A percentile compares a stretch with the other conserved stretches of the same genome.
phyloP scores from a whole-genome alignment of 306 rosid species.

The Crataegus laevigata region DNA sequence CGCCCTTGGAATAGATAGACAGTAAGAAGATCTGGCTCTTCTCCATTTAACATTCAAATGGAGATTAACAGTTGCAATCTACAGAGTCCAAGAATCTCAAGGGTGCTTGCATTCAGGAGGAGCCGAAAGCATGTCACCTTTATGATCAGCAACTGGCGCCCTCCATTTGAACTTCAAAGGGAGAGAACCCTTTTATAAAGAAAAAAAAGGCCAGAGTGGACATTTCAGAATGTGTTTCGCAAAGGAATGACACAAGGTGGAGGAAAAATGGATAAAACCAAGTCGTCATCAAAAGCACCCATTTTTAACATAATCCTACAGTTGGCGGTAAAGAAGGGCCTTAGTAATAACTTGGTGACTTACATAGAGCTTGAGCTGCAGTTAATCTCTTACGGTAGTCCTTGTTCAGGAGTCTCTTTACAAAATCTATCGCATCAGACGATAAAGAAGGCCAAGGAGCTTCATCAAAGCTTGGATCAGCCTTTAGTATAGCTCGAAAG shows the following conservation, averaged over 20 bases:
- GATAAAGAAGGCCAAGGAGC: conserved; percentile 88
- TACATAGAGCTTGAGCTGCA: conserved; percentile 77
- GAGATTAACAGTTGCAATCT: background rate
- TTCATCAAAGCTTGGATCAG: conserved; percentile 78
- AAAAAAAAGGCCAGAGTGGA: background rate
- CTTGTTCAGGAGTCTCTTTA: conserved; percentile 63
- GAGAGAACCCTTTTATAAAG: background rate
- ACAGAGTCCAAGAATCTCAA: background rate
- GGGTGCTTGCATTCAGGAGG: background rate
- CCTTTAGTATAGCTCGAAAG: conserved; percentile 73
- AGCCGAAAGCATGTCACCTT: background rate
- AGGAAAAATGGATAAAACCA: background rate
- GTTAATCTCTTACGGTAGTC: conserved; percentile 70
- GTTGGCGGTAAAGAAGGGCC: background rate
- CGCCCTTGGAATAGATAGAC: conserved; percentile 3
- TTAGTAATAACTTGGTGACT: conserved; percentile 7
- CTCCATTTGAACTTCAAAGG: background rate
- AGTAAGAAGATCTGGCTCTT: conserved; percentile 8
- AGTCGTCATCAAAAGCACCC: background rate
- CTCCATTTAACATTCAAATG: background rate
- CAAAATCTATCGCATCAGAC: conserved; percentile 64
- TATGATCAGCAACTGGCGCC: background rate
- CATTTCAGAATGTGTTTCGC: background rate
- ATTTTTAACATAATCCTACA: background rate
- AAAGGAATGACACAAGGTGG: background rate